Conservation (phyloP, 768 basidiomycete species). For the Agaricus blazei region DNA sequence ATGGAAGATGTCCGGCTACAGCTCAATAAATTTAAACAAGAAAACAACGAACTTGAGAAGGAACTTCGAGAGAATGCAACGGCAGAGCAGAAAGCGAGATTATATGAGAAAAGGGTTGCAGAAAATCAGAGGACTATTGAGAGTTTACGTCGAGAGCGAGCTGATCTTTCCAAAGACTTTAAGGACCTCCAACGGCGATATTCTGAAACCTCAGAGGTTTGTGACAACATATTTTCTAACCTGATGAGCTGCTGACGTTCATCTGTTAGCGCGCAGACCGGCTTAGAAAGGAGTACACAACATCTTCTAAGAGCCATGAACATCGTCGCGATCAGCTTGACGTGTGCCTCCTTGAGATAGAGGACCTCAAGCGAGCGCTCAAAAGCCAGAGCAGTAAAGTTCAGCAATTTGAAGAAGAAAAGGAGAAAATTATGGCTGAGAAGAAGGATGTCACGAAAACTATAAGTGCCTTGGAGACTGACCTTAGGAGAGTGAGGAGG, state of each 20-base stretch:
- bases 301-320: constrained; percentile 64
- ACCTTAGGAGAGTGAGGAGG: constrained; percentile 67
- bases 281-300: constrained; percentile 55
- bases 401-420: constrained; percentile 59
- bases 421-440: constrained; percentile 54
- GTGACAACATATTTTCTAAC: constrained; percentile 13
- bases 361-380: constrained; percentile 67
- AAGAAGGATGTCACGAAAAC: constrained; percentile 61
- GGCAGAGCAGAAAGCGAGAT: constrained; percentile 68
- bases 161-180: constrained; percentile 62
- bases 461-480: constrained; percentile 65
- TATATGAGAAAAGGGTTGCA: constrained; percentile 59
- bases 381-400: constrained; percentile 57
- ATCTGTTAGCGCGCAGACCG: constrained; percentile 44
- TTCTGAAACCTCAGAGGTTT: constrained; percentile 61
- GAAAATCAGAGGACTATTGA: constrained; percentile 71
- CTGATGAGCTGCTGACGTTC: not conserved
- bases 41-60: constrained; percentile 67
- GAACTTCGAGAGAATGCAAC: constrained; percentile 72
- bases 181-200: constrained; percentile 69
- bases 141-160: constrained; percentile 72
- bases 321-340: constrained; percentile 71
- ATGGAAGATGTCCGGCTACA: constrained; percentile 75
- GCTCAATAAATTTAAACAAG: constrained; percentile 62
- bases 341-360: constrained; percentile 64